These are phyloP conservation scores for Austroboletus eburneus DNA, from an alignment of 768 basidiomycete species.

Conservation along the genomic window DNA sequence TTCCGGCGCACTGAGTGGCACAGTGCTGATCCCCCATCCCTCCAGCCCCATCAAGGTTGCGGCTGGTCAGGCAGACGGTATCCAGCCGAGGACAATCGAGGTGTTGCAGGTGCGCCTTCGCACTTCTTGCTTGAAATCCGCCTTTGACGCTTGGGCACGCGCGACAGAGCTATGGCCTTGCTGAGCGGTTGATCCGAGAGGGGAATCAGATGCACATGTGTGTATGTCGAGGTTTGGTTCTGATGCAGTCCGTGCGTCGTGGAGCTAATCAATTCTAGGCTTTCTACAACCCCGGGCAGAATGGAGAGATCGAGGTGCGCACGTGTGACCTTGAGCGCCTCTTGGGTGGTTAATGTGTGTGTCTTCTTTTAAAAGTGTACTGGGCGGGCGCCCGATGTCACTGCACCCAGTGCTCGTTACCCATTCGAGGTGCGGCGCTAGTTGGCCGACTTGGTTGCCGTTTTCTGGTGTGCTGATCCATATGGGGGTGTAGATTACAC, in stretches of 20 bases:
- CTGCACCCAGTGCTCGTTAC: conserved; percentile 58
- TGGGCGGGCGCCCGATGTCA: conserved; percentile 58
- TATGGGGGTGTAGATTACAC: conserved; percentile 23
- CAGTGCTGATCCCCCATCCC: not conserved
- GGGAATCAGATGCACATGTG: conserved; percentile 68
- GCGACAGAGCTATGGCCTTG: conserved; percentile 70
- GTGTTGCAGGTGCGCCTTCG: conserved; percentile 43
- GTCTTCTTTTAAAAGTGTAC: too few relatives aligned
- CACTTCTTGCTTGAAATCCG: not conserved
- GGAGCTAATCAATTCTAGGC: conserved; percentile 38
- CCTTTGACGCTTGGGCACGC: not conserved
- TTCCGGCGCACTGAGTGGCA: too few relatives aligned
- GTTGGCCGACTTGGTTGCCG: not conserved
- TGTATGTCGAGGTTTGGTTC: conserved; percentile 35
- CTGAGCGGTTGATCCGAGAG: conserved; percentile 56
- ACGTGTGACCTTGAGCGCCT: too few relatives aligned
- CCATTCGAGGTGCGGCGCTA: conserved; percentile 57
- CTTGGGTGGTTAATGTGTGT: too few relatives aligned
- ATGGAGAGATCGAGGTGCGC: conserved; percentile 60
- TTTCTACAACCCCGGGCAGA: conserved; percentile 64
- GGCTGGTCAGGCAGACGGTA: conserved; percentile 53
- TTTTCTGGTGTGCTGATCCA: not conserved
- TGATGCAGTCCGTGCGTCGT: not conserved
- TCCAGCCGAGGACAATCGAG: conserved; percentile 52
- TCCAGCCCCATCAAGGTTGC: conserved; percentile 38